A percentile compares a stretch with the other conserved stretches of the same genome.
Evolutionary conservation across 108 stramenopile species (phyloP).

Genomic region (Pseudonitzschia delicatissima): DNA sequence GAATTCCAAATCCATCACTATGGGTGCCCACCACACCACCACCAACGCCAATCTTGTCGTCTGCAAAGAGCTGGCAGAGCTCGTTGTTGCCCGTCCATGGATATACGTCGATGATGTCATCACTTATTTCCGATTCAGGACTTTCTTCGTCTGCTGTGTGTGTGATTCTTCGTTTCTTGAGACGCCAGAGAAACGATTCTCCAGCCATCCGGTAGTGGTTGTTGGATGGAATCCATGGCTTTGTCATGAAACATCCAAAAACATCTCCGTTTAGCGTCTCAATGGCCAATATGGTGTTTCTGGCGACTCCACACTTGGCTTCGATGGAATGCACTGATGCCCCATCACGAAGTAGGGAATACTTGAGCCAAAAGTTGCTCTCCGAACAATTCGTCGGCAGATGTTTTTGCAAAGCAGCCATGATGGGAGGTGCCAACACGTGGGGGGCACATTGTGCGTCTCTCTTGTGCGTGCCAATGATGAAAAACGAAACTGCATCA

Average conservation of each 20-base stretch:
- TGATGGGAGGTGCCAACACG: conserved; percentile 69
- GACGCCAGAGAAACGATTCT: conserved; percentile 68
- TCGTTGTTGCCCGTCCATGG: conserved; percentile 46
- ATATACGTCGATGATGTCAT: conserved; percentile 58
- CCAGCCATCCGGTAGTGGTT: conserved; percentile 56
- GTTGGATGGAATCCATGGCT: conserved; percentile 62
- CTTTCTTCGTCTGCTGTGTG: conserved; percentile 34
- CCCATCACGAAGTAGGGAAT: conserved; percentile 74
- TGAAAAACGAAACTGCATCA: conserved; percentile 13
- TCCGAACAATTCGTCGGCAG: conserved; percentile 34
- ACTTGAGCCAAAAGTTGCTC: conserved; percentile 78
- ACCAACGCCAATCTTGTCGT: conserved; percentile 58
- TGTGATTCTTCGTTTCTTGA: conserved; percentile 34
- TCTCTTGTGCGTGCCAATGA: conserved; percentile 54
- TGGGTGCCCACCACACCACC: conserved; percentile 11
- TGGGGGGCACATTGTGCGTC: conserved; percentile 56
- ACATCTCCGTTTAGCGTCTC: conserved; percentile 79
- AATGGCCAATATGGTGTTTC: conserved; percentile 68
- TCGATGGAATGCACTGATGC: conserved; percentile 58
- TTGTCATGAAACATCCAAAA: conserved; percentile 69
- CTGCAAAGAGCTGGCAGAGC: conserved; percentile 56
- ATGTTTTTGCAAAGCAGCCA: conserved; percentile 66
- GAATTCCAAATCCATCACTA: conserved; percentile 70
- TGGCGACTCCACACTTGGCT: conserved; percentile 53
- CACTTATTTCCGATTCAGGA: conserved; percentile 49